These are phyloP conservation scores for Coriaria nepalensis DNA, from an alignment of 306 rosid genomes.

Conservation along the genomic window DNA sequence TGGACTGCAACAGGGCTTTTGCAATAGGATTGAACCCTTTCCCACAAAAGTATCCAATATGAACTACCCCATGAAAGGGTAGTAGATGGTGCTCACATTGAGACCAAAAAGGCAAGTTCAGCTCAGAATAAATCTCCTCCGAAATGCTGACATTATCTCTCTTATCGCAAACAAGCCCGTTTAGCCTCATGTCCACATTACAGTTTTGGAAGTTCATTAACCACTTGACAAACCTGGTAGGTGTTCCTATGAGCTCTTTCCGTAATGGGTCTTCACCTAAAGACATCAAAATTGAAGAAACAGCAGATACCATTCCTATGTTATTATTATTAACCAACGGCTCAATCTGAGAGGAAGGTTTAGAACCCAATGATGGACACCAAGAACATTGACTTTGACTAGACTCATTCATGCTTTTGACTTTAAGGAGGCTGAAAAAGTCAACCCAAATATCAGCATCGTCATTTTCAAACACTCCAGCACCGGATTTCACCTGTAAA, in stretches of 20 bases:
- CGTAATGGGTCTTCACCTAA: constrained; percentile 86
- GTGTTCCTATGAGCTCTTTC: constrained; percentile 72
- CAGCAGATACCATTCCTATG: constrained; percentile 54
- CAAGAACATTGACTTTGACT: constrained; percentile 66
- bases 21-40: constrained; percentile 40
- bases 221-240: constrained; percentile 72
- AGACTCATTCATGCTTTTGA: constrained; percentile 42
- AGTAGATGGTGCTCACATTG: constrained; percentile 95
- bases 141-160: constrained; percentile 19
- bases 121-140: constrained; percentile 35
- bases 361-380: constrained; percentile 20
- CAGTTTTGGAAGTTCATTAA: constrained; percentile 52
- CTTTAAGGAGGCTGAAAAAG: constrained; percentile 58
- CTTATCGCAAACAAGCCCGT: constrained; percentile 30
- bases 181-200: constrained; percentile 57
- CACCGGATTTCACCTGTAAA: constrained; percentile 50
- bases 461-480: constrained; percentile 59
- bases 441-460: constrained; percentile 55
- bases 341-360: constrained; percentile 34
- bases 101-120: constrained; percentile 68
- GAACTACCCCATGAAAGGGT: constrained; percentile 89
- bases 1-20: constrained; percentile 56
- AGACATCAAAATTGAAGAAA: constrained; percentile 57
- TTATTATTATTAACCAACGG: constrained; percentile 11
- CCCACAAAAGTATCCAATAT: constrained; percentile 45